Base-by-base conservation (phyloP, 1,284 basidiomycete species). In the Ceratobasidium sp. region DNA sequence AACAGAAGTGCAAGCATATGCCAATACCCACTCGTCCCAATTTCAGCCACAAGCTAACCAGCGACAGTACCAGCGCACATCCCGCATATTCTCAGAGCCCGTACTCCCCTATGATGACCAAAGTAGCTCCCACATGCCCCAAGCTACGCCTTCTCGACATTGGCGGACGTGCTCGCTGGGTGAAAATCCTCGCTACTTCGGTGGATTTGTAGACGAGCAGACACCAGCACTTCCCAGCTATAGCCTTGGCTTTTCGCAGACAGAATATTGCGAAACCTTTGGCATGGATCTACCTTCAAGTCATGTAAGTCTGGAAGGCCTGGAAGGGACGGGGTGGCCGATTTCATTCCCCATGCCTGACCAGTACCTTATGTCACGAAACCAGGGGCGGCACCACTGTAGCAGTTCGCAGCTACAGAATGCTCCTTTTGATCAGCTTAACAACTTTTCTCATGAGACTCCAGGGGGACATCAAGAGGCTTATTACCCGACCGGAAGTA, bases 161-260 rank as follows among this genome's bases (percentile, higher is more conserved):
- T 40, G 42, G 42, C 61, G 42, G 17, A 44, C 61, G 40, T 40
- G 17, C 20, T 64, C 61, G 5, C 20, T 26, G 3, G 61, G 61
- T n/a, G 61, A 38, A 33, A n/a, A 42, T 42, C 40, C 61, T 23
- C 42, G 20, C 42, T 64, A 64, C 20, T 17, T 26, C 40, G 61
- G 17, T 5, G 38, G 38, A 13, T 10, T n/a, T n/a, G 23, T 44
- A 20, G 15, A 62, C 7, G 61, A 13, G 42, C 44, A 44, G 20
- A 38, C 61, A 44, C 40, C 61, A 3, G 15, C 40, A 6, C 5
- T 44, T 10, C 3, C 28, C 20, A 44, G 20, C 20, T 7, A 23
- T 64, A 64, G 42, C 61, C 57, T 33, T 38, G 57, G 20, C 38
- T 59, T 59, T 38, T 59, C 57, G 7, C 38, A 26, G 26, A 59